phyloP scores from a whole-genome alignment of 2,329 filamentous ascomycete species.

The Pseudopyricularia javanii region DNA sequence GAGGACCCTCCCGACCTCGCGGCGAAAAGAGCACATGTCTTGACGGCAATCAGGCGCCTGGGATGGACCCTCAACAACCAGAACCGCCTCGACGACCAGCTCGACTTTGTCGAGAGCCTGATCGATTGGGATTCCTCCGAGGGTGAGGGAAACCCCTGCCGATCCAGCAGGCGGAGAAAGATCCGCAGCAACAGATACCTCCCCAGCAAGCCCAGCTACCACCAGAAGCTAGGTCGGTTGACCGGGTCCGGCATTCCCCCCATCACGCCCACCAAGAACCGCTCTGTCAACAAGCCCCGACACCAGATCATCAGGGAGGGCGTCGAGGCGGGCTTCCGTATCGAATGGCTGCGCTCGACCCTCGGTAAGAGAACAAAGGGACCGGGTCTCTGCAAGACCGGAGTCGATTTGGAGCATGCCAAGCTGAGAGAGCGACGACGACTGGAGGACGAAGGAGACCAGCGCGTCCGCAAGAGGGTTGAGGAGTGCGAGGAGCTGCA shows the following conservation, averaged over 20 bases:
- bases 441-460: neutral
- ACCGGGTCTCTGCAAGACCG: neutral
- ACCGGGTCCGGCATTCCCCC: neutral
- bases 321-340: neutral
- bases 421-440: neutral
- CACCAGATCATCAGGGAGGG: neutral
- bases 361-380: neutral
- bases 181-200: neutral
- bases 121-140: neutral
- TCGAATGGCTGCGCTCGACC: neutral
- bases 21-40: neutral
- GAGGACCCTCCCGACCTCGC: neutral
- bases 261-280: neutral
- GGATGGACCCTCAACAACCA: neutral
- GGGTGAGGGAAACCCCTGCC: neutral
- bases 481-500: neutral
- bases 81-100: neutral
- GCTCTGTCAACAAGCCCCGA: neutral
- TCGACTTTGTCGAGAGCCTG: neutral
- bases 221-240: neutral
- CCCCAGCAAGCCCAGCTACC: neutral
- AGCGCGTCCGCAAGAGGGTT: neutral
- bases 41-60: neutral
- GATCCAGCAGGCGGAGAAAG: neutral
- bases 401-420: neutral